A percentile compares a stretch with the other conserved stretches of the same genome.
Conservation (phyloP, 177 flowering plant genomes). For the Vitis hybrid region DNA sequence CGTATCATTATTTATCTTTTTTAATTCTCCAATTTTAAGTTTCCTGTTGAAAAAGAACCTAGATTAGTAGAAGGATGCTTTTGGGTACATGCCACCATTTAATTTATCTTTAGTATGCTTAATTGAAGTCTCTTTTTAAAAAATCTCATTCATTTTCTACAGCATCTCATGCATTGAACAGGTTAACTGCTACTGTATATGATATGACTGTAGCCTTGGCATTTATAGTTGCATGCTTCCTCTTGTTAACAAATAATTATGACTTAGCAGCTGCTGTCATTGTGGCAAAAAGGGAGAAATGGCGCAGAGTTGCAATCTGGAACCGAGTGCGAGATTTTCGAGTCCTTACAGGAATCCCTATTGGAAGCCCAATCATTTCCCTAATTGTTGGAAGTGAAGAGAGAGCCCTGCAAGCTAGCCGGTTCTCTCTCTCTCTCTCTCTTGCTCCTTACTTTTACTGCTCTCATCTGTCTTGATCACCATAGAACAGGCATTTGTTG, state of each 20-base stretch:
- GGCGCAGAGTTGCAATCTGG: slow-evolving; percentile 85
- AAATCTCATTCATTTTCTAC: too few relatives aligned
- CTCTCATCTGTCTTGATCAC: background rate
- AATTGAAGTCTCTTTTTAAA: too few relatives aligned
- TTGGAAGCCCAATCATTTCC: slow-evolving; percentile 81
- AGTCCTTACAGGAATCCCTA: slow-evolving; percentile 58
- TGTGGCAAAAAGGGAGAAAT: slow-evolving; percentile 76
- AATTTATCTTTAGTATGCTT: too few relatives aligned
- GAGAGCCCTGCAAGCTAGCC: slow-evolving; percentile 79
- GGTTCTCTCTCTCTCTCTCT: slow-evolving; percentile 38
- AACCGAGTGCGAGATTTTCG: slow-evolving; percentile 71
- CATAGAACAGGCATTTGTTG: slow-evolving; percentile 37
- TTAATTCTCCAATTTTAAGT: too few relatives aligned
- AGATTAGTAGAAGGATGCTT: too few relatives aligned
- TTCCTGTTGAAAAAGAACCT: too few relatives aligned
- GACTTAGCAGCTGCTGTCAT: slow-evolving; percentile 67
- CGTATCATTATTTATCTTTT: too few relatives aligned
- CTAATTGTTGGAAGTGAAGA: slow-evolving; percentile 79
- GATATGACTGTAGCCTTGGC: too few relatives aligned
- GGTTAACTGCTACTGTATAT: too few relatives aligned
- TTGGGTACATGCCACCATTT: too few relatives aligned
- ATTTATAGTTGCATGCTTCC: background rate
- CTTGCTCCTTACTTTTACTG: slow-evolving; percentile 3
- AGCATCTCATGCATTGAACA: too few relatives aligned
- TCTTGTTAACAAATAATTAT: slow-evolving; percentile 14